Evolutionary conservation across 2,329 filamentous ascomycete species (phyloP).

Genomic region (Graphilbum ipis-grandicollis): DNA sequence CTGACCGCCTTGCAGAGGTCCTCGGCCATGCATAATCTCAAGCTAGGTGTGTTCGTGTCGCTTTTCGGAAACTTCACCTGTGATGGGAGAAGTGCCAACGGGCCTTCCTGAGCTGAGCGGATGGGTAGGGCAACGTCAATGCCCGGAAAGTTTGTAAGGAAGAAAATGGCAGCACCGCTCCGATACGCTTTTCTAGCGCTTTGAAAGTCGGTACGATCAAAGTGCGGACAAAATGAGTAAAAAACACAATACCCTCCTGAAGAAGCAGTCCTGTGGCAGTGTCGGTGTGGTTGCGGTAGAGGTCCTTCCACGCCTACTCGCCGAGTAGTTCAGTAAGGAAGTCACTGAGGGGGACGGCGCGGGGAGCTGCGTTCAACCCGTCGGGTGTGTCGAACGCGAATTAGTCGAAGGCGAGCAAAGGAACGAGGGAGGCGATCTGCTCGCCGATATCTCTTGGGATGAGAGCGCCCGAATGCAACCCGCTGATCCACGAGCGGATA

Average conservation of each 20-base stretch:
- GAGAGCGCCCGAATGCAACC: background rate
- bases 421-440: background rate
- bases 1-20: background rate
- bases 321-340: background rate
- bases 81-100: background rate
- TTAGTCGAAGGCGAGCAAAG: background rate
- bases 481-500: background rate
- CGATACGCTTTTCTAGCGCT: background rate
- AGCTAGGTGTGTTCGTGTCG: background rate
- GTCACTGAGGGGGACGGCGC: background rate
- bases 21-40: background rate
- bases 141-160: background rate
- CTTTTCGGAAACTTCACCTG: background rate
- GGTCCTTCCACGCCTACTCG: background rate
- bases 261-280: background rate
- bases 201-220: background rate
- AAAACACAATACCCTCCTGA: background rate
- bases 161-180: background rate
- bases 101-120: background rate
- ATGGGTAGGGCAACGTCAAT: slow-evolving; percentile 1
- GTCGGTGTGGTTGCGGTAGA: background rate
- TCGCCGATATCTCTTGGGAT: background rate
- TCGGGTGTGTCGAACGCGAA: background rate
- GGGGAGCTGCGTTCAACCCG: background rate
- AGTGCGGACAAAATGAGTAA: slow-evolving; percentile 1